phyloP scores from a whole-genome alignment of 2,329 filamentous ascomycete genomes.

The Aurifilum marmelostoma region DNA sequence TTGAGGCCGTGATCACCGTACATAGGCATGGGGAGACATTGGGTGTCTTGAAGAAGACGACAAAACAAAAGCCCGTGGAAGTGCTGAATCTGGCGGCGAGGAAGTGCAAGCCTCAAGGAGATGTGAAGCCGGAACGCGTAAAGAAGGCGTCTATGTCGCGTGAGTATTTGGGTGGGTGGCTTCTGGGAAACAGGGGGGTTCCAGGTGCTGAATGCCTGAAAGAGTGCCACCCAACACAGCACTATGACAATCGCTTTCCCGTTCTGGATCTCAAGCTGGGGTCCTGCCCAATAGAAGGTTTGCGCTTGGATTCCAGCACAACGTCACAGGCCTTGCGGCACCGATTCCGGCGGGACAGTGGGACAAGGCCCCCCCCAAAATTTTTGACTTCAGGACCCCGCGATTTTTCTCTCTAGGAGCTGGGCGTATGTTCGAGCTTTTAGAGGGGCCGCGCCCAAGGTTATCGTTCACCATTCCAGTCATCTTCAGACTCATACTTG shows the following conservation, averaged over 20 bases:
- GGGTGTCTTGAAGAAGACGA: constrained; percentile 1
- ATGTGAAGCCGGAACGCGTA: constrained; percentile 4
- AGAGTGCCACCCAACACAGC: not conserved
- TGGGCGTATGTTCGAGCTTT: constrained; percentile 2
- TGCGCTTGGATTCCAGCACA: constrained; percentile 13
- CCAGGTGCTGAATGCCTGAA: not conserved
- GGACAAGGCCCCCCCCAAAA: constrained; percentile 15
- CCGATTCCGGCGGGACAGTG: constrained; percentile 21
- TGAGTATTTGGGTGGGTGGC: not conserved
- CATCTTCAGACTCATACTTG: not conserved
- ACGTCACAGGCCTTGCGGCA: constrained; percentile 24
- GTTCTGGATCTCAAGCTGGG: constrained; percentile 8
- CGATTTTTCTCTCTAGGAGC: not conserved
- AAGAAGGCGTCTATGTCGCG: constrained; percentile 7
- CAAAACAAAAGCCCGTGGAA: not conserved
- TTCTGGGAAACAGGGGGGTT: not conserved
- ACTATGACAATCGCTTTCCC: not conserved
- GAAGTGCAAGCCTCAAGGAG: not conserved
- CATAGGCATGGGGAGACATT: constrained; percentile 54
- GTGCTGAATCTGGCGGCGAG: not conserved
- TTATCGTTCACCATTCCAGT: not conserved
- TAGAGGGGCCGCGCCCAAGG: constrained; percentile 1
- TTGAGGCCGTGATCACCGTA: constrained; percentile 89
- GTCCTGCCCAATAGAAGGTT: constrained; percentile 14
- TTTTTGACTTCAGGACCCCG: constrained; percentile 26